phyloP scores from a whole-genome alignment of 2,329 filamentous ascomycete species.

The Alternaria arborescens region DNA sequence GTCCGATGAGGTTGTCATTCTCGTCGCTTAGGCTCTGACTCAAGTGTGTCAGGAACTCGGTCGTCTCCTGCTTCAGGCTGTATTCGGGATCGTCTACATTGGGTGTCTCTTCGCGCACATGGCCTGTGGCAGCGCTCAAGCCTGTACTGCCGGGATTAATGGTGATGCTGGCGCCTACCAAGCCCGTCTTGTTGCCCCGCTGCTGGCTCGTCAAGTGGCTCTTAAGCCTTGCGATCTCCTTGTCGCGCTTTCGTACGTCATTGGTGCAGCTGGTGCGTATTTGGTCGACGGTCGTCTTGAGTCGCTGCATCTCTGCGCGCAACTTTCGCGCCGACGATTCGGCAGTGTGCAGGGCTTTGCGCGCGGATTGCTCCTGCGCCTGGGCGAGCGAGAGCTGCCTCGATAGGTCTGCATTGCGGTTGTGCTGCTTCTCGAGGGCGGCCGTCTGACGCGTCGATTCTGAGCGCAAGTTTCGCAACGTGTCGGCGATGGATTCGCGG shows the following conservation, averaged over 20 bases:
- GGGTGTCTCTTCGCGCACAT: constrained; percentile 64
- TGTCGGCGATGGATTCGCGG: constrained; percentile 81
- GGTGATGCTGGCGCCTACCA: constrained; percentile 59
- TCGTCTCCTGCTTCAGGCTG: constrained; percentile 84
- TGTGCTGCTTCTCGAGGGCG: constrained; percentile 69
- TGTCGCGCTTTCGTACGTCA: constrained; percentile 88
- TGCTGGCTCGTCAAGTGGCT: constrained; percentile 77
- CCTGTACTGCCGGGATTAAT: constrained; percentile 51
- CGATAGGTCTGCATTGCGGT: constrained; percentile 64
- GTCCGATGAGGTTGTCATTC: constrained; percentile 80
- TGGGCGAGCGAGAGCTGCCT: constrained; percentile 68
- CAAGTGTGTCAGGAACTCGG: constrained; percentile 85
- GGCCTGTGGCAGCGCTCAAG: constrained; percentile 33
- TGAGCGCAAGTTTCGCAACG: constrained; percentile 77
- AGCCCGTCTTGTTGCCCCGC: constrained; percentile 57
- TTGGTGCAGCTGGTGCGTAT: constrained; percentile 87
- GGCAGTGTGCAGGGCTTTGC: constrained; percentile 74
- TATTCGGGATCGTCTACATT: constrained; percentile 66
- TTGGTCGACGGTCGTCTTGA: constrained; percentile 82
- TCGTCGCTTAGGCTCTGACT: constrained; percentile 88
- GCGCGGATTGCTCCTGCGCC: constrained; percentile 74
- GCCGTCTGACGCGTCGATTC: constrained; percentile 77
- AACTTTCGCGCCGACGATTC: constrained; percentile 78
- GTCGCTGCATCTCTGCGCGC: constrained; percentile 81
- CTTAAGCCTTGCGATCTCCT: constrained; percentile 88